Conservation (phyloP, 140 eudicot genomes). For the Oenanthe javanica region DNA sequence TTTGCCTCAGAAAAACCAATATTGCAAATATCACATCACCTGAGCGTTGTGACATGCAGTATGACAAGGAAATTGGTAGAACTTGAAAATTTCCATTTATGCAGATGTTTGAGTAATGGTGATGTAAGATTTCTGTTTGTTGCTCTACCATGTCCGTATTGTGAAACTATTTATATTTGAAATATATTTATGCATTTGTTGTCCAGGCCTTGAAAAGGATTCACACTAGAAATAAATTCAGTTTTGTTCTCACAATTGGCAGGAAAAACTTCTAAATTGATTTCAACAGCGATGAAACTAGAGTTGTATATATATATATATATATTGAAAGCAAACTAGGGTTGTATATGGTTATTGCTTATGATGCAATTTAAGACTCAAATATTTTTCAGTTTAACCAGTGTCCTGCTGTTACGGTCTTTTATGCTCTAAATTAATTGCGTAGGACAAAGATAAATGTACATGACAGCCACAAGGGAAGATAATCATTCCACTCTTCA, state of each 20-base stretch:
- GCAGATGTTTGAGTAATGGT: neutral
- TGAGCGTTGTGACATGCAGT: neutral
- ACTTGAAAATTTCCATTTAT: neutral
- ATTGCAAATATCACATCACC: too few species aligned
- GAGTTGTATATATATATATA: neutral
- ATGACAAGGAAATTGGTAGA: neutral
- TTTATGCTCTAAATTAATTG: neutral
- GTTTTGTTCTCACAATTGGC: neutral
- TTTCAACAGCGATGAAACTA: neutral
- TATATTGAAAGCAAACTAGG: too few species aligned
- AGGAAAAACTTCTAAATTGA: neutral
- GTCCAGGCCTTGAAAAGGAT: neutral
- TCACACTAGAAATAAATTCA: neutral
- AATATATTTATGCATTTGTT: neutral
- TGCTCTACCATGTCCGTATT: neutral
- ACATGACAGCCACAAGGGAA: neutral
- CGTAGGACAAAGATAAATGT: neutral
- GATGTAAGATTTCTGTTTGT: neutral
- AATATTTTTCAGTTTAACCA: neutral
- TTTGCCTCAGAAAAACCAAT: neutral
- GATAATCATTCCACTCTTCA: neutral
- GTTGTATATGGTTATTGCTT: neutral
- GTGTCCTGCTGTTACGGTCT: neutral
- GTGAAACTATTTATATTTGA: neutral
- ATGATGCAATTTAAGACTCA: neutral